phyloP scores from a whole-genome alignment of 805 yeast species.

The Hanseniaspora taiwanica region DNA sequence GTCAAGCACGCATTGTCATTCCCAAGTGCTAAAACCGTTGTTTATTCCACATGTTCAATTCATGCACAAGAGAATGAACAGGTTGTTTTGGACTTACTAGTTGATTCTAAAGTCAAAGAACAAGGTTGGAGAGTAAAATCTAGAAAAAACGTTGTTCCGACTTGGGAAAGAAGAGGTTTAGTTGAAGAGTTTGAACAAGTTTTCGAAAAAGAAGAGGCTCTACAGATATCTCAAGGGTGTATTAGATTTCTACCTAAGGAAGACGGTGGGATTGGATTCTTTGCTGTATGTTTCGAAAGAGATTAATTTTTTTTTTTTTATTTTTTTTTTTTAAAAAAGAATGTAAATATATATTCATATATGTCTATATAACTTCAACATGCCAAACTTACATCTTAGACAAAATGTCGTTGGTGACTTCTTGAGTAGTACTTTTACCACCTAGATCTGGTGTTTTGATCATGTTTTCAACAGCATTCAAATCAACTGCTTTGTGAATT shows the following conservation, averaged over 20 bases:
- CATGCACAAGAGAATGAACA: constrained; percentile 90
- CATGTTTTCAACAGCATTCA: constrained; percentile 67
- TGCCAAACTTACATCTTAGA: constrained; percentile 14
- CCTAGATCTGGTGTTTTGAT: constrained; percentile 89
- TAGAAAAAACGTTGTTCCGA: constrained; percentile 54
- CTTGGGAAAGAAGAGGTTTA: constrained; percentile 80
- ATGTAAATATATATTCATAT: not conserved
- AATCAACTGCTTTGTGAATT: constrained; percentile 90
- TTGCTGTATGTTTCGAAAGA: constrained; percentile 83
- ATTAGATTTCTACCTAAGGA: constrained; percentile 71
- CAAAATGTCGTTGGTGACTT: constrained; percentile 76
- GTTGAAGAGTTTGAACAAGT: constrained; percentile 49
- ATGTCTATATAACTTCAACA: constrained; percentile 3
- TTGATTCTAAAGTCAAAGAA: constrained; percentile 47
- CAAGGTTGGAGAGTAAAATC: constrained; percentile 65
- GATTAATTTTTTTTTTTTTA: constrained; percentile 5
- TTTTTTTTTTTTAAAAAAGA: constrained; percentile 1
- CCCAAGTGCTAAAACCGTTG: constrained; percentile 64
- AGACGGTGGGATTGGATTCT: constrained; percentile 98
- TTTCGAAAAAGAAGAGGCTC: constrained; percentile 31
- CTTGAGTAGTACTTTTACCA: constrained; percentile 74
- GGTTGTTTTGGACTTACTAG: constrained; percentile 68
- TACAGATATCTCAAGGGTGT: constrained; percentile 67
- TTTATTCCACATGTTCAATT: constrained; percentile 91
- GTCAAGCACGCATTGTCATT: constrained; percentile 79